These are phyloP conservation scores for Raphidocelis subcapitata DNA, from an alignment of 139 green algal species.

Conservation along the genomic window DNA sequence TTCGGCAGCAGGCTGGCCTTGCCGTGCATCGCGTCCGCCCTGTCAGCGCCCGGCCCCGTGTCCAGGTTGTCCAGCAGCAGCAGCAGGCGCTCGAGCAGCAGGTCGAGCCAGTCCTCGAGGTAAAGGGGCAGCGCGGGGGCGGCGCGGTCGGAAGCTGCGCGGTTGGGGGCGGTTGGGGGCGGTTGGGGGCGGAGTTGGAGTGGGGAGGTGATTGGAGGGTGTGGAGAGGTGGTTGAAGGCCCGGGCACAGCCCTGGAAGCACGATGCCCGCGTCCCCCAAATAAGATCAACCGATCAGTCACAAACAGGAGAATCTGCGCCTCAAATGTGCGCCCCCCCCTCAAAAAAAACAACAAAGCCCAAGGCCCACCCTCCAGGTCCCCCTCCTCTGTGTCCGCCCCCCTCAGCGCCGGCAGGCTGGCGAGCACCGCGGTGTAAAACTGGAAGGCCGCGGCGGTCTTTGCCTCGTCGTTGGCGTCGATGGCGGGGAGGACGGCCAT, in stretches of 20 bases:
- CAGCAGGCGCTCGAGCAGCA: constrained; percentile 60
- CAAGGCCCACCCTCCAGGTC: not conserved
- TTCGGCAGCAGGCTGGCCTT: constrained; percentile 20
- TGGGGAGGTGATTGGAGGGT: no score
- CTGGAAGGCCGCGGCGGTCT: constrained; percentile 79
- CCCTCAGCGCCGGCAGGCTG: constrained; percentile 16
- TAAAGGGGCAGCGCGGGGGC: constrained; percentile 47
- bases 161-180: no score
- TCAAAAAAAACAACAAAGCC: no score
- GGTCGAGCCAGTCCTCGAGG: constrained; percentile 72
- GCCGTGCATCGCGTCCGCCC: constrained; percentile 13
- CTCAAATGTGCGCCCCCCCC: no score
- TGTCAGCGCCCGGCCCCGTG: constrained; percentile 35
- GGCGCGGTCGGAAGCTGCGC: not conserved
- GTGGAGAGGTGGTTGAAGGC: no score
- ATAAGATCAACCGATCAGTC: no score
- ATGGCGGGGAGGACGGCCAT: constrained; percentile 86
- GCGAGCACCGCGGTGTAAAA: constrained; percentile 47
- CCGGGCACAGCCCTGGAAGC: no score
- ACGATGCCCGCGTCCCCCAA: no score
- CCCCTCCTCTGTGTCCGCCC: constrained; percentile 24
- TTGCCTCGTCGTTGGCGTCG: constrained; percentile 91
- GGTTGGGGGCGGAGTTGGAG: no score
- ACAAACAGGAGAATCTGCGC: no score
- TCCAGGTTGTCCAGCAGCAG: constrained; percentile 77